These are phyloP conservation scores for Colletotrichum paranaense DNA, from an alignment of 2,329 filamentous ascomycete genomes.

Conservation along the genomic window DNA sequence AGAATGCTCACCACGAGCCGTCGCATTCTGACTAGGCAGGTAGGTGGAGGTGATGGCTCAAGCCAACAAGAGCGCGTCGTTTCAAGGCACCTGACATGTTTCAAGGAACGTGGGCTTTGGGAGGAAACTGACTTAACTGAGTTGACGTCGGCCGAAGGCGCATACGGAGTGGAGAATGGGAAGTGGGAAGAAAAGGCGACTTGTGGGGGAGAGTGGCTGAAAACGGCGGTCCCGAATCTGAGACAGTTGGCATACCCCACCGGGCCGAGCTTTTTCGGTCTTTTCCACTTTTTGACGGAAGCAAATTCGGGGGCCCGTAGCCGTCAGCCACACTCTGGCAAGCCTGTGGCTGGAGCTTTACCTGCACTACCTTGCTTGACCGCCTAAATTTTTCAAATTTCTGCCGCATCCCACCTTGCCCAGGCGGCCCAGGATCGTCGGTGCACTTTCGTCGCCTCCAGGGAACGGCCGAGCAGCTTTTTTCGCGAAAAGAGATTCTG, in stretches of 20 bases:
- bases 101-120: conserved; percentile 17
- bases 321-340: neutral
- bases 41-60: neutral
- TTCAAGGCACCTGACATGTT: conserved; percentile 33
- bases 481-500: neutral
- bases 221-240: neutral
- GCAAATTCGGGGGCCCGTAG: neutral
- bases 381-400: conserved; percentile 38
- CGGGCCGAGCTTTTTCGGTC: conserved; percentile 2
- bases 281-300: neutral
- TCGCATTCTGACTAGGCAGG: neutral
- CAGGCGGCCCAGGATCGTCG: conserved; percentile 1
- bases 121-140: conserved; percentile 9
- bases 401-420: conserved; percentile 35
- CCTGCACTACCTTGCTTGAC: conserved; percentile 6
- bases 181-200: neutral
- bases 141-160: conserved; percentile 4
- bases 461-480: neutral
- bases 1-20: neutral
- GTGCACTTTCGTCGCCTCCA: neutral
- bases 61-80: conserved; percentile 13
- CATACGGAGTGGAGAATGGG: neutral
- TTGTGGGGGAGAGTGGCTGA: conserved; percentile 4
- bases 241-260: conserved; percentile 1
- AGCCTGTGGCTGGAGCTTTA: conserved; percentile 17